Percentiles rank a stretch among this genome's conserved stretches.
Evolutionary conservation across 83 land plant genomes (phyloP).

Genomic region (Diphasiastrum complanatum): DNA sequence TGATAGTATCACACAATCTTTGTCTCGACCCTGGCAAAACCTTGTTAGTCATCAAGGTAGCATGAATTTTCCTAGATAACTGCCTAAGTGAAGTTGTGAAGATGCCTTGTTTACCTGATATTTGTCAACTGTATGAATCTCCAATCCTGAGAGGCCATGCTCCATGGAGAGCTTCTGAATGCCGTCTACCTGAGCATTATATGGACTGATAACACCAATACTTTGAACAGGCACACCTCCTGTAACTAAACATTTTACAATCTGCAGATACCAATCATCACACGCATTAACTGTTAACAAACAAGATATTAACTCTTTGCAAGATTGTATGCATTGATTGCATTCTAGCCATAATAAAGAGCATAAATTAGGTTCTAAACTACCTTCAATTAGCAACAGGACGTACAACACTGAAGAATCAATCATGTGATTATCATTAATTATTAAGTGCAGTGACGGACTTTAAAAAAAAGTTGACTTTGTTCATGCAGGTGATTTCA

Average conservation of each 20-base stretch:
- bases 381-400: no score
- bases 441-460: no score
- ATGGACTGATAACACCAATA: constrained; percentile 29
- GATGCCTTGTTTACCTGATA: constrained; percentile 17
- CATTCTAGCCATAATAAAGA: no score
- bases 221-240: constrained; percentile 4
- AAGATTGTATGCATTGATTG: no score
- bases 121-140: constrained; percentile 25
- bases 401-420: no score
- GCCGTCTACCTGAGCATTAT: constrained; percentile 27
- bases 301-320: no score
- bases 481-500: no score
- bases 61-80: neutral
- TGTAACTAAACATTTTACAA: neutral
- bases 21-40: constrained; percentile 24
- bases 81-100: neutral
- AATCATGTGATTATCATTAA: no score
- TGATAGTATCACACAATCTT: constrained; percentile 25
- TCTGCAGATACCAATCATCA: no score
- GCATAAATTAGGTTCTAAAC: no score
- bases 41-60: neutral
- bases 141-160: constrained; percentile 7
- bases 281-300: no score
- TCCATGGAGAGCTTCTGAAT: constrained; percentile 7
- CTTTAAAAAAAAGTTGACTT: no score